Percentiles rank a stretch among this genome's conserved stretches.
These are phyloP conservation scores for Gamsiella multidivaricata DNA, from an alignment of 192 early-diverging fungal species.

Conservation along the genomic window DNA sequence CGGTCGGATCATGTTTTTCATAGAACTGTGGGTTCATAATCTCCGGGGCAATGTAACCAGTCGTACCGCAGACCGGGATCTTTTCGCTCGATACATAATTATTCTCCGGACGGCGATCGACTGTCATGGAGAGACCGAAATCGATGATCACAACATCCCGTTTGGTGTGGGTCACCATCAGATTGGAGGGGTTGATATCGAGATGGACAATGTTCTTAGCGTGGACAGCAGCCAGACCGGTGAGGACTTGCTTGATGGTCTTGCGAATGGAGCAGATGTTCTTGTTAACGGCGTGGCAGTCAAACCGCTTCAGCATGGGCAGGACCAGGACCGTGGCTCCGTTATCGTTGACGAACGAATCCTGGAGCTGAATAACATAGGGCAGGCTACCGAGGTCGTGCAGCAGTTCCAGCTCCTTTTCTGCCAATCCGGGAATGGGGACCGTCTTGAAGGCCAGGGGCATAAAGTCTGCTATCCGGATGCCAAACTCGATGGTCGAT, in stretches of 20 bases:
- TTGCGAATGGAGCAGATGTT: conserved; percentile 64
- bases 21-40: conserved; percentile 51
- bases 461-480: conserved; percentile 65
- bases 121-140: conserved; percentile 73
- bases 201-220: conserved; percentile 71
- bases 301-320: conserved; percentile 63
- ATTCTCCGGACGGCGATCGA: conserved; percentile 42
- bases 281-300: conserved; percentile 58
- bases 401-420: conserved; percentile 67
- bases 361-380: conserved; percentile 67
- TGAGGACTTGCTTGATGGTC: conserved; percentile 62
- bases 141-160: conserved; percentile 76
- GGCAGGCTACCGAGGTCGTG: conserved; percentile 53
- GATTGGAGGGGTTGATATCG: conserved; percentile 73
- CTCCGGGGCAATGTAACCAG: conserved; percentile 81
- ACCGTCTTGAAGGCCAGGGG: conserved; percentile 75
- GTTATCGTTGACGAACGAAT: conserved; percentile 70
- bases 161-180: conserved; percentile 61
- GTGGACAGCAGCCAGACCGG: conserved; percentile 71
- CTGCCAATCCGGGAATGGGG: conserved; percentile 61
- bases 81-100: conserved; percentile 10
- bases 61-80: conserved; percentile 75
- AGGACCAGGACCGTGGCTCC: conserved; percentile 70
- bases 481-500: conserved; percentile 70
- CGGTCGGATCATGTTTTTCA: conserved; percentile 49